These are phyloP conservation scores for Toxoplasma gondii DNA, from an alignment of 169 alveolate genomes.

Conservation along the genomic window DNA sequence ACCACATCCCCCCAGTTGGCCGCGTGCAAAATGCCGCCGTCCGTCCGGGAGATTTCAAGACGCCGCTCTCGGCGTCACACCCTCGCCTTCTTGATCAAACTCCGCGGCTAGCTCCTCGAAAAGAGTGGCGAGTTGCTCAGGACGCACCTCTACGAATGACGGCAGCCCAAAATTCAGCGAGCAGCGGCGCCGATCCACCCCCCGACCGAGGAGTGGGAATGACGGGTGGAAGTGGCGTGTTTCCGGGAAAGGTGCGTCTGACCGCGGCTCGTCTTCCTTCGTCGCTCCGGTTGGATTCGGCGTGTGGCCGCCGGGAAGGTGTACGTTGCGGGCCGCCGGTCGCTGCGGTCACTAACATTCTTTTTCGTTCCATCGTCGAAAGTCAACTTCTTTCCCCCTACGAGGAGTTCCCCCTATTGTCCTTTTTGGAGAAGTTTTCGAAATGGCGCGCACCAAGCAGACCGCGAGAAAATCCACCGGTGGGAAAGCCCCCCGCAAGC, in stretches of 20 bases:
- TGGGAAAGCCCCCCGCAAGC: constrained; percentile 98
- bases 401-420: background rate
- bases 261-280: background rate
- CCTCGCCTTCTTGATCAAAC: background rate
- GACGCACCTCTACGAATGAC: background rate
- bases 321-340: background rate
- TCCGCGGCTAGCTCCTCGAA: background rate
- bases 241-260: background rate
- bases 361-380: constrained; percentile 16
- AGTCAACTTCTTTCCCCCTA: background rate
- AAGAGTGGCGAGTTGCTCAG: background rate
- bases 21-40: background rate
- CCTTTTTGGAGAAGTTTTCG: background rate
- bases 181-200: no score
- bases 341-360: constrained; percentile 3
- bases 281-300: background rate
- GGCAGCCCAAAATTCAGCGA: background rate
- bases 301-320: background rate
- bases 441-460: constrained; percentile 96
- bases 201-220: no score
- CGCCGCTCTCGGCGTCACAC: background rate
- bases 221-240: no score
- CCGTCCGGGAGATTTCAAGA: background rate
- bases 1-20: background rate
- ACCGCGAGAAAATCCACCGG: constrained; percentile 98